phyloP scores from a whole-genome alignment of 768 basidiomycete genomes.

The Rhodotorula toruloides region DNA sequence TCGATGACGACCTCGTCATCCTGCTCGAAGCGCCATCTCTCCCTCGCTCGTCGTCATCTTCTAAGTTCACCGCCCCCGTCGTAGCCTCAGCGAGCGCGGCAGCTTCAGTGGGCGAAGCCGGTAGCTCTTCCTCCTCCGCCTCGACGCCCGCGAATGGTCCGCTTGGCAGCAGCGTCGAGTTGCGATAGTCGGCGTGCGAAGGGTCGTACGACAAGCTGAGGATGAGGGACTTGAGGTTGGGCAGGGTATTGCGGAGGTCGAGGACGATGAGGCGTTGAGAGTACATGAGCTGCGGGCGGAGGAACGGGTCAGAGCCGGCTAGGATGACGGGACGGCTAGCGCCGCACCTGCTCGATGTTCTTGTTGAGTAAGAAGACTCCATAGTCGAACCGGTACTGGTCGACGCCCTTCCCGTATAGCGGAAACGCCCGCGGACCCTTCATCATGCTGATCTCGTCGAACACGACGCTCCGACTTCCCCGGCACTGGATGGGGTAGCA shows the following conservation, averaged over 20 bases:
- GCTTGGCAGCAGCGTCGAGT: constrained; percentile 4
- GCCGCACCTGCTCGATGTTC: constrained; percentile 81
- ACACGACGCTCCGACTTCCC: constrained; percentile 83
- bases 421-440: constrained; percentile 96
- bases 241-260: constrained; percentile 91
- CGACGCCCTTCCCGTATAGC: constrained; percentile 86
- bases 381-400: constrained; percentile 95
- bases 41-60: not conserved
- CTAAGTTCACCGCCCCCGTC: too few species aligned
- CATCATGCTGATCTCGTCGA: constrained; percentile 90
- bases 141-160: not conserved
- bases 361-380: constrained; percentile 95
- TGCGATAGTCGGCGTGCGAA: constrained; percentile 10
- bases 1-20: constrained; percentile 12
- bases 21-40: too few species aligned
- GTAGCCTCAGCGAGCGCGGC: too few species aligned
- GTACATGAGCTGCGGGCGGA: constrained; percentile 33
- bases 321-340: constrained; percentile 17
- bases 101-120: too few species aligned
- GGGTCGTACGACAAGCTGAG: constrained; percentile 60
- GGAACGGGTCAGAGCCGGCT: not conserved
- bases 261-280: constrained; percentile 75
- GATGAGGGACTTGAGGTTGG: constrained; percentile 89
- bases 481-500: constrained; percentile 85
- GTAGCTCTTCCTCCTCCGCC: not conserved